Conservation (phyloP, 345 rosid genomes). For the Atalantia buxifolia region DNA sequence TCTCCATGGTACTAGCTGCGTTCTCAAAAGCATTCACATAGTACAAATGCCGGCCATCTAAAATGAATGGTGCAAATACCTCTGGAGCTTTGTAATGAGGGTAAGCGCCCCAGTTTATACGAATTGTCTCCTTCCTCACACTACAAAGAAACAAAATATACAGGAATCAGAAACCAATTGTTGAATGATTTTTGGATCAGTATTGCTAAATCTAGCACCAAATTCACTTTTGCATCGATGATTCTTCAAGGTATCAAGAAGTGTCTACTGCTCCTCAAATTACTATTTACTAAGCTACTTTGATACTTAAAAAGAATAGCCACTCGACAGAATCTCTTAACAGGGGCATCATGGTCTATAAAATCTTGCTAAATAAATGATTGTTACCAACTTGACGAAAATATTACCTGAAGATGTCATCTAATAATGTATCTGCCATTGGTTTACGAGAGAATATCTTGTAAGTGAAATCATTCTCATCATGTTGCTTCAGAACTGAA, state of each 20-base stretch:
- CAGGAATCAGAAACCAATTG: slow-evolving; percentile 11
- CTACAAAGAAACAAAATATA: slow-evolving; percentile 30
- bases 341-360: not conserved
- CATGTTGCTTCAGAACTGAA: slow-evolving; percentile 60
- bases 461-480: slow-evolving; percentile 54
- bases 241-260: not conserved
- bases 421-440: slow-evolving; percentile 62
- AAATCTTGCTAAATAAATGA: not conserved
- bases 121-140: slow-evolving; percentile 56
- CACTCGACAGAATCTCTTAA: not conserved
- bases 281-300: no score
- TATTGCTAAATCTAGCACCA: not conserved
- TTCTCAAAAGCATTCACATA: slow-evolving; percentile 91
- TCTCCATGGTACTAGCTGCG: slow-evolving; percentile 95
- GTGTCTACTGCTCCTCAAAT: not conserved
- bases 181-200: not conserved
- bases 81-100: slow-evolving; percentile 85
- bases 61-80: slow-evolving; percentile 76
- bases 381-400: not conserved
- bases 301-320: not conserved
- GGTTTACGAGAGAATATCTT: slow-evolving; percentile 72
- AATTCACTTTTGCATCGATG: not conserved
- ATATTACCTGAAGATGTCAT: slow-evolving; percentile 77
- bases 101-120: slow-evolving; percentile 93
- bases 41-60: slow-evolving; percentile 76